Conservation (phyloP, 2,329 filamentous ascomycete genomes). For the Curvularia eragrostidis region DNA sequence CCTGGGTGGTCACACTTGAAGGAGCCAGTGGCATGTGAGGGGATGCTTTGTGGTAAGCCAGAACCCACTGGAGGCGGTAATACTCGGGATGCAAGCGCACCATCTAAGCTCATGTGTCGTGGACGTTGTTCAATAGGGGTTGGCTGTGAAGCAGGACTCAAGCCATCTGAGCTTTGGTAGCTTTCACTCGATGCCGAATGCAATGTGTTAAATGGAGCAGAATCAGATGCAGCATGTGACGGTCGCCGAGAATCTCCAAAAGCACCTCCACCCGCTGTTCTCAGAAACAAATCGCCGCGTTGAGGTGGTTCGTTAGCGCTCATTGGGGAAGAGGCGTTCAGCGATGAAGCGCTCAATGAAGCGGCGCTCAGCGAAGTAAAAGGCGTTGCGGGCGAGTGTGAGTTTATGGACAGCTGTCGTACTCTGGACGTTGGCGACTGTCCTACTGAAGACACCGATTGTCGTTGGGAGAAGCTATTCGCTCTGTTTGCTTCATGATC, state of each 20-base stretch:
- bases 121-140: slow-evolving; percentile 38
- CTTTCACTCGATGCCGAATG: slow-evolving; percentile 43
- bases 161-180: slow-evolving; percentile 48
- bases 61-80: slow-evolving; percentile 43
- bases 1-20: slow-evolving; percentile 65
- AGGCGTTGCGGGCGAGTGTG: slow-evolving; percentile 40
- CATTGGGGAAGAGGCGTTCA: slow-evolving; percentile 45
- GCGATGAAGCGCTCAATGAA: slow-evolving; percentile 40
- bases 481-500: slow-evolving; percentile 37
- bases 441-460: slow-evolving; percentile 46
- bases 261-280: slow-evolving; percentile 38
- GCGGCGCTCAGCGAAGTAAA: slow-evolving; percentile 42
- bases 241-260: slow-evolving; percentile 42
- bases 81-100: slow-evolving; percentile 38
- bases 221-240: slow-evolving; percentile 48
- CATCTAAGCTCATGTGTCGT: slow-evolving; percentile 42
- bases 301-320: slow-evolving; percentile 39
- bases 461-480: slow-evolving; percentile 43
- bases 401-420: slow-evolving; percentile 44
- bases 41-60: slow-evolving; percentile 37
- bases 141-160: slow-evolving; percentile 39
- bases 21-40: slow-evolving; percentile 36
- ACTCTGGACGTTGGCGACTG: slow-evolving; percentile 46
- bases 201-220: slow-evolving; percentile 39
- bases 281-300: slow-evolving; percentile 41